Conservation (phyloP, 371 early-diverging fungal genomes). For the Apophysomyces trapeziformis region DNA sequence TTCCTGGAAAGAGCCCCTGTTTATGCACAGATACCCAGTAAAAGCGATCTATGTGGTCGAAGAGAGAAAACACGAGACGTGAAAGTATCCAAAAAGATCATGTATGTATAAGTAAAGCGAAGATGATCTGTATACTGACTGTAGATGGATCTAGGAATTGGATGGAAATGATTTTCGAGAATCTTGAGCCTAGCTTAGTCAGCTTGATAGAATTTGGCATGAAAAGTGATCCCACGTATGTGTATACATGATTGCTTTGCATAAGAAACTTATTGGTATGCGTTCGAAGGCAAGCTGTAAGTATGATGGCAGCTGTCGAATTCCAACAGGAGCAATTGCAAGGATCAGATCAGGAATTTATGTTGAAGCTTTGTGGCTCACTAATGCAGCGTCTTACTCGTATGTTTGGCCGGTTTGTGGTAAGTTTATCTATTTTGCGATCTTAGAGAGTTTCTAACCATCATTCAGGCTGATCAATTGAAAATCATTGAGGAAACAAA, state of each 20-base stretch:
- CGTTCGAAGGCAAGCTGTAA: conserved; percentile 62
- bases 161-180: conserved; percentile 86
- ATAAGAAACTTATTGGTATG: not conserved
- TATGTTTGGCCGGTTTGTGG: conserved; percentile 83
- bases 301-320: conserved; percentile 86
- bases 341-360: conserved; percentile 66
- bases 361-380: conserved; percentile 68
- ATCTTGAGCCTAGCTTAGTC: conserved; percentile 73
- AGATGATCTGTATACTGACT: not conserved
- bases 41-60: conserved; percentile 45
- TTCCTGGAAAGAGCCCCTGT: conserved; percentile 52
- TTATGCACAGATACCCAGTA: conserved; percentile 46
- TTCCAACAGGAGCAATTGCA: conserved; percentile 68
- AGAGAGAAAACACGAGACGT: conserved; percentile 68
- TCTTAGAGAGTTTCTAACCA: not conserved
- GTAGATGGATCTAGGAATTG: conserved; percentile 45
- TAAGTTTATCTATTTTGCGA: conserved; percentile 27
- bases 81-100: conserved; percentile 62
- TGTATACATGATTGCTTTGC: not conserved
- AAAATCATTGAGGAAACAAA: conserved; percentile 91
- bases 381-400: conserved; percentile 65
- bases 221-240: conserved; percentile 79
- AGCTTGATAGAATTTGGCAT: conserved; percentile 78
- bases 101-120: conserved; percentile 30
- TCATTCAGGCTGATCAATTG: conserved; percentile 78